Conservation (phyloP, 371 early-diverging fungal species). For the Dinochytrium kinnereticum region DNA sequence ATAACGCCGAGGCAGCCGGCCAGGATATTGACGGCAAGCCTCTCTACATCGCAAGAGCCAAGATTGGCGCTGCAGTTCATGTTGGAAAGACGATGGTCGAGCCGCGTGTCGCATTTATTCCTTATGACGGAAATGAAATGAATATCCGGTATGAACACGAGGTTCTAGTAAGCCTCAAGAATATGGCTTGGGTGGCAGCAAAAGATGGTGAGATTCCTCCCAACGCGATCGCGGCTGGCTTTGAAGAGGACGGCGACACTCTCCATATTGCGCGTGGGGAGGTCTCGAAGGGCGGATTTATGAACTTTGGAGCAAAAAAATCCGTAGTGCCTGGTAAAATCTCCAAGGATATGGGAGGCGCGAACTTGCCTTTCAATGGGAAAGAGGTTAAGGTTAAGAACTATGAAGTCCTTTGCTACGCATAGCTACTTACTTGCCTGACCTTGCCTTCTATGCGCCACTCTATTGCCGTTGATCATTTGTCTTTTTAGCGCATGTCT, state of each 20-base stretch:
- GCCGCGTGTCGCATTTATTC: background rate
- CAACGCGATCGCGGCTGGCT: constrained; percentile 18
- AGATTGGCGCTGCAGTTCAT: background rate
- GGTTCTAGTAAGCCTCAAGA: constrained; percentile 10
- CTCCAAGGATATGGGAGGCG: constrained; percentile 20
- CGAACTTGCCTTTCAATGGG: constrained; percentile 22
- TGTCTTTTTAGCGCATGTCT: no score
- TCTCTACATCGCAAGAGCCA: background rate
- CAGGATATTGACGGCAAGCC: background rate
- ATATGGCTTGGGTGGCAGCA: constrained; percentile 12
- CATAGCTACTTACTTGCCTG: background rate
- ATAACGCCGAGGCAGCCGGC: background rate
- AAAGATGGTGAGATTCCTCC: constrained; percentile 23
- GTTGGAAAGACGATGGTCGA: background rate
- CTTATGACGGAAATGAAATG: constrained; percentile 10
- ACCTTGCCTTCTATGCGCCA: no score
- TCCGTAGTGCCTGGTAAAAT: constrained; percentile 19
- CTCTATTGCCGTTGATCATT: no score
- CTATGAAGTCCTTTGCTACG: constrained; percentile 27
- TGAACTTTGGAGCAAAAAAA: constrained; percentile 1
- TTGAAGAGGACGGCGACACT: constrained; percentile 10
- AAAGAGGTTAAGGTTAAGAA: constrained; percentile 15
- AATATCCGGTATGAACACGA: constrained; percentile 21
- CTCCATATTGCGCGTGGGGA: constrained; percentile 12
- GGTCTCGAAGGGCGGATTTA: background rate